phyloP scores from a whole-genome alignment of 306 rosid genomes.

The Hippophae gyantsensis region DNA sequence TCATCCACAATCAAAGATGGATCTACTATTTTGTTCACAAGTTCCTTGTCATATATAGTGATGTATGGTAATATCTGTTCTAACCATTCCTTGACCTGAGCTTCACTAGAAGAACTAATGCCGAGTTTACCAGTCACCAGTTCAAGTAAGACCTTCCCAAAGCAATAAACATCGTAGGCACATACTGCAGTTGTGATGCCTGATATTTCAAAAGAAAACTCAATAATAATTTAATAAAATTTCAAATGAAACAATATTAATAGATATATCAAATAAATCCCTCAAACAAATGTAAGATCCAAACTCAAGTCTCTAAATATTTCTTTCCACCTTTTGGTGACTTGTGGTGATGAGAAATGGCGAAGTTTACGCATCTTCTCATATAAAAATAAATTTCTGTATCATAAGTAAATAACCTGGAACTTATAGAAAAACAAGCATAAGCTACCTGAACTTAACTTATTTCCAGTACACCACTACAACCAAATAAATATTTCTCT shows the following conservation, averaged over 20 bases:
- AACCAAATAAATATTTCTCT: no score
- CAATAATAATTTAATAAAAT: constrained; percentile 13
- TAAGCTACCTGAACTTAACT: no score
- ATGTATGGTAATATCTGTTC: constrained; percentile 54
- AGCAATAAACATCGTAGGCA: constrained; percentile 83
- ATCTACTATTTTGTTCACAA: constrained; percentile 63
- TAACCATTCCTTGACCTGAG: constrained; percentile 47
- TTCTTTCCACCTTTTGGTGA: background rate
- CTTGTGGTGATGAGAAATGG: background rate
- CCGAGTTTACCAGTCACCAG: constrained; percentile 81
- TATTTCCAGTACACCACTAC: no score
- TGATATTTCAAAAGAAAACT: constrained; percentile 28
- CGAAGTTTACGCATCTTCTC: background rate
- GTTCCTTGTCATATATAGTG: constrained; percentile 76
- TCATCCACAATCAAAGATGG: constrained; percentile 78
- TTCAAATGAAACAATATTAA: background rate
- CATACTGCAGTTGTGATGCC: constrained; percentile 60
- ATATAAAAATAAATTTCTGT: background rate
- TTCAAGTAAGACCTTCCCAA: constrained; percentile 88
- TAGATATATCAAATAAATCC: background rate
- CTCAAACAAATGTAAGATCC: background rate
- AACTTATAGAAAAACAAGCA: no score
- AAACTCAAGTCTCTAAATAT: no score
- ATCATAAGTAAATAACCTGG: no score
- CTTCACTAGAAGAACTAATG: constrained; percentile 56